Percentiles rank a stretch among this genome's conserved stretches.
Conservation (phyloP, 441 rosid species). For the Isatis lusitanica region DNA sequence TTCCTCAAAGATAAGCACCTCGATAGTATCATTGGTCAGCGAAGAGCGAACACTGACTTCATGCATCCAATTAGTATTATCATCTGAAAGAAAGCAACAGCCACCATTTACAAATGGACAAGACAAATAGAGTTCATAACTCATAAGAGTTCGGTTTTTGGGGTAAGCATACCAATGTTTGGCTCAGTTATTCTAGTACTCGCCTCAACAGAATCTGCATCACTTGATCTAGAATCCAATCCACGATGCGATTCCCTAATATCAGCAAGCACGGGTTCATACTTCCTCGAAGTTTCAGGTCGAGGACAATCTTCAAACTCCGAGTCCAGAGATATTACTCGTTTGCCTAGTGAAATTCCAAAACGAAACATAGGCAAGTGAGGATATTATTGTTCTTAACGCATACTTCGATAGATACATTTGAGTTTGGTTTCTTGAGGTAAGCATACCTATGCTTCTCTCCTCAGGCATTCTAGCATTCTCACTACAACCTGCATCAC, state of each 20-base stretch:
- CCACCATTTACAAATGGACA: not conserved
- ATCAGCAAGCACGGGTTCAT: conserved; percentile 29
- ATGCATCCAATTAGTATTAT: conserved; percentile 22
- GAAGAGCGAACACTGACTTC: conserved; percentile 20
- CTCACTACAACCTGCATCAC: conserved; percentile 27
- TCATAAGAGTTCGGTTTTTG: not conserved
- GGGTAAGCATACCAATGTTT: conserved; percentile 16
- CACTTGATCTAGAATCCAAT: conserved; percentile 34
- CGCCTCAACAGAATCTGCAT: conserved; percentile 24
- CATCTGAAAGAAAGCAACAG: conserved; percentile 27
- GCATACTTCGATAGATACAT: not conserved
- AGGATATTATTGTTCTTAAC: not conserved
- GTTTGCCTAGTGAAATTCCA: conserved; percentile 38
- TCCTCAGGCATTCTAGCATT: conserved; percentile 7
- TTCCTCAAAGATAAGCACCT: conserved; percentile 25
- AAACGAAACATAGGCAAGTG: conserved; percentile 1
- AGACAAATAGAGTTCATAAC: conserved; percentile 4
- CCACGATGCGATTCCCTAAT: conserved; percentile 32
- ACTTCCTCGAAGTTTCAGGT: conserved; percentile 38
- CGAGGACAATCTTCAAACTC: conserved; percentile 55
- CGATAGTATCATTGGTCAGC: conserved; percentile 22
- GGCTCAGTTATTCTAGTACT: conserved; percentile 7
- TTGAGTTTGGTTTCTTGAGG: not conserved
- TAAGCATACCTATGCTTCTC: conserved; percentile 13
- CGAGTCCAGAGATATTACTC: conserved; percentile 65